Conservation (phyloP, 257 asterid species). For the Nicotiana attenuata region DNA sequence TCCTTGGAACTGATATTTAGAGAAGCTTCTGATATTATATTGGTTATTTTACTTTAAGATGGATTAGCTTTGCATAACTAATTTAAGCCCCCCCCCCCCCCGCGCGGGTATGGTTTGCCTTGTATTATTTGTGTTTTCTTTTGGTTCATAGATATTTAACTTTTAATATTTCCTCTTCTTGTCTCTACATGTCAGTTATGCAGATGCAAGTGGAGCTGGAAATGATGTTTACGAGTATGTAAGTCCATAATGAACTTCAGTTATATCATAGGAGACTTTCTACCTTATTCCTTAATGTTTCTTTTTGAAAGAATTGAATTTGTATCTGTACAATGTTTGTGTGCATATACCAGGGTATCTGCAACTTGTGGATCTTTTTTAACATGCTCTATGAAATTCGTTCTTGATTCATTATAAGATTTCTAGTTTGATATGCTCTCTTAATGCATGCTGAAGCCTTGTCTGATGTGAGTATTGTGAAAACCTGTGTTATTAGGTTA, state of each 20-base stretch:
- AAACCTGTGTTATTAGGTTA: constrained; percentile 34
- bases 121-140: neutral
- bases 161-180: constrained; percentile 8
- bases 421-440: neutral
- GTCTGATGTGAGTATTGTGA: neutral
- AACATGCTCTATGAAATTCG: neutral
- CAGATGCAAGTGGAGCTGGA: constrained; percentile 69
- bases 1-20: neutral
- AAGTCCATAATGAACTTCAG: constrained; percentile 21
- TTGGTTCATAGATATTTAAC: neutral
- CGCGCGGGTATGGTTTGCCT: neutral
- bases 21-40: neutral
- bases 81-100: neutral
- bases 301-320: neutral
- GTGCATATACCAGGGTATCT: neutral
- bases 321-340: neutral
- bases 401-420: neutral
- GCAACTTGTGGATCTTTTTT: neutral
- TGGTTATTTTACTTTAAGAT: neutral
- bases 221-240: constrained; percentile 59
- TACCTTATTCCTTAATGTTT: neutral
- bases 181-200: constrained; percentile 38
- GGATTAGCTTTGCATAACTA: neutral
- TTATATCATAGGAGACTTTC: neutral
- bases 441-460: neutral